phyloP scores from a whole-genome alignment of 805 yeast genomes.

The Candida quercuum region DNA sequence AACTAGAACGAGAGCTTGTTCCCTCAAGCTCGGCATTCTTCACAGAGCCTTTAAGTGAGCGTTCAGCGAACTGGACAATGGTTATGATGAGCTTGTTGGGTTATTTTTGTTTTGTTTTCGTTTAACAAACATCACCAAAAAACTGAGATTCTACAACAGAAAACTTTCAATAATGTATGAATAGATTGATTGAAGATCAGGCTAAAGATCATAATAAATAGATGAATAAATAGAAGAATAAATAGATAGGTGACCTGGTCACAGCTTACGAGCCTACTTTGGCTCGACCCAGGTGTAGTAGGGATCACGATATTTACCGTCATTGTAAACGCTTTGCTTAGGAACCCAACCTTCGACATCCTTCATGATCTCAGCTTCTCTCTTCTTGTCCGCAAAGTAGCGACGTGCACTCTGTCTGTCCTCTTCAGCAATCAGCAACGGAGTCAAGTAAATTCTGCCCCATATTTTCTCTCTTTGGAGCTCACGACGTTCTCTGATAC shows the following conservation, averaged over 20 bases:
- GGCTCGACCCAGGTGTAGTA: conserved; percentile 25
- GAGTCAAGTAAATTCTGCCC: conserved; percentile 69
- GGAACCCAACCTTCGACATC: conserved; percentile 60
- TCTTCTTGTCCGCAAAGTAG: conserved; percentile 53
- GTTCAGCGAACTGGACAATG: no score
- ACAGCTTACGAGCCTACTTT: not conserved
- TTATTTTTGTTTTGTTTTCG: no score
- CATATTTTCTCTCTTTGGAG: conserved; percentile 69
- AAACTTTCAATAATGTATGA: no score
- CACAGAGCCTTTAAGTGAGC: no score
- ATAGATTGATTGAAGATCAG: conserved; percentile 3
- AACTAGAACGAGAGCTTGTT: conserved; percentile 18
- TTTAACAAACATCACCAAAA: not conserved
- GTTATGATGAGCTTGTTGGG: no score
- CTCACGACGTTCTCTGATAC: conserved; percentile 73
- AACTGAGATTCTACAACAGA: no score
- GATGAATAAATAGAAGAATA: conserved; percentile 5
- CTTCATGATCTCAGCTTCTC: conserved; percentile 66
- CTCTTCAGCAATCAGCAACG: conserved; percentile 74
- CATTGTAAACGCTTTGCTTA: conserved; percentile 40
- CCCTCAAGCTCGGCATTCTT: not conserved
- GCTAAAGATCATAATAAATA: conserved; percentile 1
- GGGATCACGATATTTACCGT: conserved; percentile 32
- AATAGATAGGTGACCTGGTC: conserved; percentile 1
- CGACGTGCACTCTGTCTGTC: conserved; percentile 78